A percentile compares a stretch with the other conserved stretches of the same genome.
Conservation (phyloP, 768 basidiomycete species). For the Strobilomyces echinocephalus region DNA sequence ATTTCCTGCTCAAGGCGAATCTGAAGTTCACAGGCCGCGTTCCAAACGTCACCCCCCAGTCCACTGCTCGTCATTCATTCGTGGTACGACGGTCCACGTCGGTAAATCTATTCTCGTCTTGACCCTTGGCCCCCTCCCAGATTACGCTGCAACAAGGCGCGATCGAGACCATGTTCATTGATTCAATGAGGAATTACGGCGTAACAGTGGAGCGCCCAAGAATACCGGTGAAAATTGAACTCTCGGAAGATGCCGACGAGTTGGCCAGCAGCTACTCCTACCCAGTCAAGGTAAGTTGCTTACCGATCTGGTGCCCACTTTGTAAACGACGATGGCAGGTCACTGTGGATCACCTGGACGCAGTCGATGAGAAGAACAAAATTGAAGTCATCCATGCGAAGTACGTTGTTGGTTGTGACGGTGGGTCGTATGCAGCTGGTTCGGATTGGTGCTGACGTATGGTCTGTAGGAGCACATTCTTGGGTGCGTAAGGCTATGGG, state of each 20-base stretch:
- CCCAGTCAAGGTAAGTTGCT: constrained; percentile 27
- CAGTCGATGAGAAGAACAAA: constrained; percentile 24
- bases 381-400: constrained; percentile 33
- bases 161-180: not conserved
- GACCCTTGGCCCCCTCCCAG: constrained; percentile 8
- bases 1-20: not conserved
- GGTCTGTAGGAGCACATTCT: constrained; percentile 37
- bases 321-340: constrained; percentile 13
- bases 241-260: not conserved
- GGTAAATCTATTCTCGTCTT: not conserved
- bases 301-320: not conserved
- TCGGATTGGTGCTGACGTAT: not conserved
- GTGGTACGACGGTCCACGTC: not conserved
- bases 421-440: constrained; percentile 8
- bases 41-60: constrained; percentile 17
- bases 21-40: constrained; percentile 52
- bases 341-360: constrained; percentile 18
- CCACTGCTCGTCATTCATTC: not conserved
- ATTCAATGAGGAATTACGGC: not conserved
- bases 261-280: constrained; percentile 21
- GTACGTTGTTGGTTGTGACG: constrained; percentile 35
- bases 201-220: not conserved
- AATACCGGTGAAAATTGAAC: constrained; percentile 27
- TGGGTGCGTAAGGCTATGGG: constrained; percentile 44
- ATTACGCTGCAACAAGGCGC: constrained; percentile 35